Conservation (phyloP, 2,329 filamentous ascomycete species). For the Pseudocercospora pini-densiflorae region DNA sequence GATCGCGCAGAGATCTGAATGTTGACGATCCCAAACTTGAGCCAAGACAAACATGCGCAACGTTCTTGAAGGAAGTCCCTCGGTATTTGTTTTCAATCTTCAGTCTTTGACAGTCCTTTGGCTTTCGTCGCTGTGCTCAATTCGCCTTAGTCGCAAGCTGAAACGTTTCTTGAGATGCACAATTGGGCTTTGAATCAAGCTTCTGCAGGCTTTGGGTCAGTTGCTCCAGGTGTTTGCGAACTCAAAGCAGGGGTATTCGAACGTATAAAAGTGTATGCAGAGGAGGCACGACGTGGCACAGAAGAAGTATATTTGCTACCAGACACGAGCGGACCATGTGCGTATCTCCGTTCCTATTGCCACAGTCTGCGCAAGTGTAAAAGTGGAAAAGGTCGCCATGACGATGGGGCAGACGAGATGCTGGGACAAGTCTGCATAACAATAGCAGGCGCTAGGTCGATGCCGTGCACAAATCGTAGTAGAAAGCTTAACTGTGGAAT, state of each 20-base stretch:
- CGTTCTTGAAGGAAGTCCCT: not conserved
- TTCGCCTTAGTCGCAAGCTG: not conserved
- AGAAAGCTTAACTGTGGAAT: not conserved
- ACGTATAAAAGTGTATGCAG: not conserved
- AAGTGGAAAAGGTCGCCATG: not conserved
- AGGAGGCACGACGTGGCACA: not conserved
- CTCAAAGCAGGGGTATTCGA: not conserved
- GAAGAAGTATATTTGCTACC: not conserved
- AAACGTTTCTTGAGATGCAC: not conserved
- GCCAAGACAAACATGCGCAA: not conserved
- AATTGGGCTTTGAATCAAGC: not conserved
- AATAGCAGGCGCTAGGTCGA: not conserved
- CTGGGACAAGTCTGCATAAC: conserved; percentile 1
- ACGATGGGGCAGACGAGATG: not conserved
- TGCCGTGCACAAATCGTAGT: not conserved
- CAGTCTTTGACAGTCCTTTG: not conserved
- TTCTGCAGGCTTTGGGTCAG: not conserved
- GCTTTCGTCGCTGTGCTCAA: not conserved
- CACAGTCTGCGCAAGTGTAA: not conserved
- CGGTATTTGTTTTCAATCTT: not conserved
- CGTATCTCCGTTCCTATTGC: not conserved
- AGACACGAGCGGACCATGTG: not conserved
- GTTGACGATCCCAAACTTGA: not conserved
- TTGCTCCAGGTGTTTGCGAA: not conserved
- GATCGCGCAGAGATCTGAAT: not conserved